Percentiles rank a stretch among this genome's conserved stretches.
These are phyloP conservation scores for Trifolium pratense DNA, from an alignment of 306 rosid species.

Conservation along the genomic window DNA sequence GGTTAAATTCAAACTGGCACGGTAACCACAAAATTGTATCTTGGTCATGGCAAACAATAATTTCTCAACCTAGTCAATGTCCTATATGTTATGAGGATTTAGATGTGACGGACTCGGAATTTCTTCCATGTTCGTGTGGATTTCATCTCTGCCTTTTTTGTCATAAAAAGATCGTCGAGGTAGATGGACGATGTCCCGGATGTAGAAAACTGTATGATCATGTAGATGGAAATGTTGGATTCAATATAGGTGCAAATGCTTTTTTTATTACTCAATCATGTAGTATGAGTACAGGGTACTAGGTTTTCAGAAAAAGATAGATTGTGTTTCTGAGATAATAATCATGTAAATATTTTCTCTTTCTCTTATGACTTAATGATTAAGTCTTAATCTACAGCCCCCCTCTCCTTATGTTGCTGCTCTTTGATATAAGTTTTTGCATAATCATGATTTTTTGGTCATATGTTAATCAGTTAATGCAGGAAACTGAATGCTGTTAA, in stretches of 20 bases:
- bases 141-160: constrained; percentile 67
- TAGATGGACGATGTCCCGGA: constrained; percentile 62
- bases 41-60: constrained; percentile 54
- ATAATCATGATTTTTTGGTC: constrained; percentile 32
- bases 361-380: constrained; percentile 18
- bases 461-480: constrained; percentile 43
- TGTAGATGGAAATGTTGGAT: constrained; percentile 45
- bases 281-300: constrained; percentile 46
- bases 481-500: constrained; percentile 34
- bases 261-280: constrained; percentile 50
- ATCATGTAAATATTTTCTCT: constrained; percentile 42
- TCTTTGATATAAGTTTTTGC: constrained; percentile 23
- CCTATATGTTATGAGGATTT: constrained; percentile 72
- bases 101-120: constrained; percentile 59
- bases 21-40: constrained; percentile 44
- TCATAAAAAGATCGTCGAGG: constrained; percentile 66
- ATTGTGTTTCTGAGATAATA: constrained; percentile 19
- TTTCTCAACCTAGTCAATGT: constrained; percentile 54
- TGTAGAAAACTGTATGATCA: constrained; percentile 63
- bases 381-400: not conserved
- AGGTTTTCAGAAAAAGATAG: constrained; percentile 41
- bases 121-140: constrained; percentile 68
- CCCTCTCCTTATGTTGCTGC: not conserved
- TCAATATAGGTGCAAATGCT: constrained; percentile 43
- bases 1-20: constrained; percentile 47